Conservation (phyloP, 2,329 filamentous ascomycete genomes). For the Penicillium rolfsii region DNA sequence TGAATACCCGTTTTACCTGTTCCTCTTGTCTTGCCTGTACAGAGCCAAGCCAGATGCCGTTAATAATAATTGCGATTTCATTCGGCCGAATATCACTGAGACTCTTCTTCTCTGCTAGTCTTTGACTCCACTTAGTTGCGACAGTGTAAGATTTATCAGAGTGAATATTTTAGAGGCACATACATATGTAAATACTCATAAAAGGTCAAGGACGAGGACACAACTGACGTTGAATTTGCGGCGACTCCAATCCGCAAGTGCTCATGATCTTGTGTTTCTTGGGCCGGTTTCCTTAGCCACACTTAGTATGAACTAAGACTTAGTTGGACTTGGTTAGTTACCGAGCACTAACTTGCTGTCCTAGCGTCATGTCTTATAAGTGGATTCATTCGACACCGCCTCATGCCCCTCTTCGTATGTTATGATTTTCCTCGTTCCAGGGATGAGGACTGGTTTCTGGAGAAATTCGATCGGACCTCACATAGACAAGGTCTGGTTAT, state of each 20-base stretch:
- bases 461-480: background rate
- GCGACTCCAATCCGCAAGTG: background rate
- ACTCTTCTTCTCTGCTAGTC: background rate
- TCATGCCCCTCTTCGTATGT: conserved; percentile 15
- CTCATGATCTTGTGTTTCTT: conserved; percentile 4
- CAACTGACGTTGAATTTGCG: background rate
- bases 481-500: background rate
- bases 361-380: conserved; percentile 10
- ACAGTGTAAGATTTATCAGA: too few relatives aligned
- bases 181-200: background rate
- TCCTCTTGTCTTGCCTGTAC: conserved; percentile 8
- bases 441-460: background rate
- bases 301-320: conserved; percentile 1
- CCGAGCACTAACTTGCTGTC: background rate
- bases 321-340: background rate
- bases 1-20: conserved; percentile 27
- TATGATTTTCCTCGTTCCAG: background rate
- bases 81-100: background rate
- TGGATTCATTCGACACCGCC: conserved; percentile 21
- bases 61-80: conserved; percentile 2
- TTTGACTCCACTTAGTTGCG: too few relatives aligned
- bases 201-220: background rate
- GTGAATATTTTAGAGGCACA: too few relatives aligned
- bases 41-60: conserved; percentile 1
- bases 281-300: background rate